A percentile compares a stretch with the other conserved stretches of the same genome.
These are phyloP conservation scores for Fusarium sp. DNA, from an alignment of 2,329 filamentous ascomycete species.

Conservation along the genomic window DNA sequence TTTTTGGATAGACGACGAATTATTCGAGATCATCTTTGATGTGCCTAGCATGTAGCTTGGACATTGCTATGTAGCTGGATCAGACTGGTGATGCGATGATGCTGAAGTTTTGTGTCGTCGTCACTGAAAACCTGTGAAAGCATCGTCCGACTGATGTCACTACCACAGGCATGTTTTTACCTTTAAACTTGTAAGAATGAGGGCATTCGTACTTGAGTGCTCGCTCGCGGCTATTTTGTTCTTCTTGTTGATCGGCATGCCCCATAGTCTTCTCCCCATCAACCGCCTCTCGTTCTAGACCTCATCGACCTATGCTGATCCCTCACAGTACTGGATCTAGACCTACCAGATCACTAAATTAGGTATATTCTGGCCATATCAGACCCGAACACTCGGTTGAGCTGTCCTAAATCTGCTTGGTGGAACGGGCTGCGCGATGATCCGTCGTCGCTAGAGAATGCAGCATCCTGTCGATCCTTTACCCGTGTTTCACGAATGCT, in stretches of 20 bases:
- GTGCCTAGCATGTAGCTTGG: not conserved
- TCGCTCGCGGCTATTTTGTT: accelerated
- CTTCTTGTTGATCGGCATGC: not conserved
- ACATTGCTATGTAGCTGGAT: not conserved
- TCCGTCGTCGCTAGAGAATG: not conserved
- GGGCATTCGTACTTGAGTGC: not conserved
- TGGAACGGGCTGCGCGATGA: not conserved
- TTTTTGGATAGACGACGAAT: accelerated
- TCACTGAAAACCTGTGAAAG: not conserved
- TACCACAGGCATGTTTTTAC: not conserved
- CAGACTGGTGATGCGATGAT: not conserved
- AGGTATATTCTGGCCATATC: not conserved
- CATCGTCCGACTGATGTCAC: not conserved
- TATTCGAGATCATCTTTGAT: not conserved
- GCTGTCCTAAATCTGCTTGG: not conserved
- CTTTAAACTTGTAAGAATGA: not conserved
- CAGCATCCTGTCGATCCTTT: not conserved
- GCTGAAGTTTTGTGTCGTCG: accelerated
- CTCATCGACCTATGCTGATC: not conserved
- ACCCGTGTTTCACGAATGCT: not conserved
- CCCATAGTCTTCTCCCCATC: not conserved
- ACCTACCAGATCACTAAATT: not conserved
- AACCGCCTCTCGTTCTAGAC: not conserved
- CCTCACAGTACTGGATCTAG: not conserved
- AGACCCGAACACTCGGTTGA: not conserved